These are phyloP conservation scores for Ogataea polymorpha DNA, from an alignment of 805 yeast genomes.

Conservation along the genomic window DNA sequence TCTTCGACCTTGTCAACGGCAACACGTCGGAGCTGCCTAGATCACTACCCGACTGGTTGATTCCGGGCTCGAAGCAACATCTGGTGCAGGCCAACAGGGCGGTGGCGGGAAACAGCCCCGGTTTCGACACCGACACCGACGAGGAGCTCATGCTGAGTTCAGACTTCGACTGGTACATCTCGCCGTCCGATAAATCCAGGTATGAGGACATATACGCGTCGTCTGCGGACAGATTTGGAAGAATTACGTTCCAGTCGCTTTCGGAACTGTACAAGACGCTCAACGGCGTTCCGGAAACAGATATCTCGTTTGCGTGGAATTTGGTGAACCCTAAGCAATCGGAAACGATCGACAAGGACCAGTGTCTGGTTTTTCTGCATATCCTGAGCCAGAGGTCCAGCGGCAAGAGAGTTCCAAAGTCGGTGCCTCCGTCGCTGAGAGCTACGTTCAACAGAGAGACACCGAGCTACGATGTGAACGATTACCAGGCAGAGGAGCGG, in stretches of 20 bases:
- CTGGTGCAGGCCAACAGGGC: slow-evolving; percentile 82
- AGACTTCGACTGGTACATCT: slow-evolving; percentile 94
- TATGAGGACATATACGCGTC: slow-evolving; percentile 77
- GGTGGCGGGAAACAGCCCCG: slow-evolving; percentile 32
- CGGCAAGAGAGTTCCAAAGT: slow-evolving; percentile 78
- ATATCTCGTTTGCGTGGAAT: slow-evolving; percentile 89
- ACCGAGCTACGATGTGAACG: slow-evolving; percentile 61
- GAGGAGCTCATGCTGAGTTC: slow-evolving; percentile 59
- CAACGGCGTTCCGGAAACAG: slow-evolving; percentile 73
- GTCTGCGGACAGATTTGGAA: slow-evolving; percentile 74
- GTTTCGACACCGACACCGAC: slow-evolving; percentile 49
- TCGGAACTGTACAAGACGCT: slow-evolving; percentile 67
- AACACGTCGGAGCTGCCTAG: slow-evolving; percentile 54
- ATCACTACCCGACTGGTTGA: slow-evolving; percentile 83
- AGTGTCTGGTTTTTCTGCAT: slow-evolving; percentile 83
- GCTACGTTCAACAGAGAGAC: slow-evolving; percentile 88
- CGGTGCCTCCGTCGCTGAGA: slow-evolving; percentile 89
- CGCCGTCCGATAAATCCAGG: slow-evolving; percentile 77
- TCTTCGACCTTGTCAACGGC: slow-evolving; percentile 87
- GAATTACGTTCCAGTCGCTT: slow-evolving; percentile 72
- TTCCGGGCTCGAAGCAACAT: slow-evolving; percentile 86
- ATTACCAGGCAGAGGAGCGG: slow-evolving; percentile 15
- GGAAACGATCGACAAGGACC: slow-evolving; percentile 90
- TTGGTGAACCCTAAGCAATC: slow-evolving; percentile 86
- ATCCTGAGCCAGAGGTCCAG: slow-evolving; percentile 83